phyloP scores from a whole-genome alignment of 2,329 filamentous ascomycete genomes.

The Sporothrix euskadiensis region DNA sequence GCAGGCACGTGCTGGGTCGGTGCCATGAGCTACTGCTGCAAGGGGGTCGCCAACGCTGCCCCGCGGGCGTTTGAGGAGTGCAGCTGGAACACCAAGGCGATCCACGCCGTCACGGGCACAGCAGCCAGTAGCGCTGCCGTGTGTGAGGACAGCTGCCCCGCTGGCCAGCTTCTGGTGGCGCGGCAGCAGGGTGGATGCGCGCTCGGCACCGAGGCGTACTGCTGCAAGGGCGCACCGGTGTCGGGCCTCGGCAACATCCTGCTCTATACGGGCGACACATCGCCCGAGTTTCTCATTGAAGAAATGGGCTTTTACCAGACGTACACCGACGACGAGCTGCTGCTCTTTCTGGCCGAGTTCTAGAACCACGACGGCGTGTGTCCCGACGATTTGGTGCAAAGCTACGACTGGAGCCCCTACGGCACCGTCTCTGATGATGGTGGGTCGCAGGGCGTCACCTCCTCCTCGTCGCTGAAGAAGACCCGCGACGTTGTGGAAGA shows the following conservation, averaged over 20 bases:
- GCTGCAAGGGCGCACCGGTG: background rate
- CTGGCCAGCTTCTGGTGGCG: background rate
- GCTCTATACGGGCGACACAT: too few relatives aligned
- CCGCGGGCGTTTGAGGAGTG: background rate
- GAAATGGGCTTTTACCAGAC: too few relatives aligned
- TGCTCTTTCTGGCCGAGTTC: too few relatives aligned
- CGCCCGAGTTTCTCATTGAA: too few relatives aligned
- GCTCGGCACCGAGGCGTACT: slow-evolving; percentile 1
- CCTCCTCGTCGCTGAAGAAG: too few relatives aligned
- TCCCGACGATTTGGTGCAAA: too few relatives aligned
- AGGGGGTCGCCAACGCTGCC: background rate
- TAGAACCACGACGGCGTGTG: too few relatives aligned
- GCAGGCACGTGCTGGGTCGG: background rate
- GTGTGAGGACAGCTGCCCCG: slow-evolving; percentile 1
- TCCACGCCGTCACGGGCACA: background rate
- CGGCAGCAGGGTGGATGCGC: background rate
- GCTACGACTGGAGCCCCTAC: too few relatives aligned
- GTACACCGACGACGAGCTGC: too few relatives aligned
- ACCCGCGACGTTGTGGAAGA: too few relatives aligned
- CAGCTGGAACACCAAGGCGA: background rate
- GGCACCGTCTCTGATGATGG: too few relatives aligned
- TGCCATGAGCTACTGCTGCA: background rate
- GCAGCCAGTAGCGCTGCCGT: background rate
- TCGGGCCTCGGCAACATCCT: background rate
- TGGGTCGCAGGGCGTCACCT: too few relatives aligned